Base-by-base conservation (phyloP, 306 rosid species). In the Cucumis cinereus region DNA sequence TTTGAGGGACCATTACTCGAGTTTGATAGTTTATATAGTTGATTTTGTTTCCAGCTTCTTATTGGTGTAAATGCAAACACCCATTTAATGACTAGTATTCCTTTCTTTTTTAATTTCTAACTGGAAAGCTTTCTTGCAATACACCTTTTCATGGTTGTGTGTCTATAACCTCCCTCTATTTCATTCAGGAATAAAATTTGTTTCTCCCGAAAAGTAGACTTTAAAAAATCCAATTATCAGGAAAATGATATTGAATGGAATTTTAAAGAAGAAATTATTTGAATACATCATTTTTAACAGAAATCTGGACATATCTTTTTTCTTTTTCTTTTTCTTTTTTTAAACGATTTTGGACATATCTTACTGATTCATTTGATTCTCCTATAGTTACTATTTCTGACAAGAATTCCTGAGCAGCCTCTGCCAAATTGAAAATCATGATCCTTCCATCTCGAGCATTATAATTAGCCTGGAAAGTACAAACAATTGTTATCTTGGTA, bases 361-460 rank as follows among this genome's bases (percentile, higher is more conserved):
- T 87, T 77, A 91, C 98, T 53, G 84, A 79, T 61, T 83, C 86
- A 73, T 77, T 82, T 79, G 89, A 78, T 79, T 86, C 90, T 63
- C 77, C 84, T 81, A 78, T 80, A 24, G 97, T 93, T 24, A 85
- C 92, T 79, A 90, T 85, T 81, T 88, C 90, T 72, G 98, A 93
- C 62, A 93, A 83, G 81, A 93, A 93, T 77, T 93, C 98, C 84
- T 91, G 98, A 74, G 97, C 96, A 73, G 98, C 96, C 90, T 93
- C 97, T 60, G 90, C 98, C 85, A 93, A 84, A 87, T 93, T 91
- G 85, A 88, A 93, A 80, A 93, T 83, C 97, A 91, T 91, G 54
- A 91, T 97, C 40, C 97, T 87, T 77, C 96, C 98, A 79, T 93
- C 98, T 83, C 98, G 84, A 24, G 98, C 90, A 79, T 93, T 93